Evolutionary conservation across 805 yeast genomes (phyloP).

Genomic region (Hanseniaspora mollemarum): DNA sequence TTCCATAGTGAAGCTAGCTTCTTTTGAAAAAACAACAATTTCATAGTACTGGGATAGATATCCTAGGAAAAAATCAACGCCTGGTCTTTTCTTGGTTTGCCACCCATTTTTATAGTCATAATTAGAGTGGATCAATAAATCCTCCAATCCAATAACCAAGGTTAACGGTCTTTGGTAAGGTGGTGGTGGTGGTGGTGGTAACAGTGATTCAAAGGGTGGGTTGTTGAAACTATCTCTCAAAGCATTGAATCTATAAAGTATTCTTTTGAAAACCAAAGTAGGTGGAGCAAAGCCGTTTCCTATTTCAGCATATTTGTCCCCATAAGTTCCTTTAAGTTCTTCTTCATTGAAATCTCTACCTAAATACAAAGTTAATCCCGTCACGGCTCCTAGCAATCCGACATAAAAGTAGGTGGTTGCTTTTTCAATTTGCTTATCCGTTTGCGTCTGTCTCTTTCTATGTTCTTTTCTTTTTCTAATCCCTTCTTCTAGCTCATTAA

Average conservation of each 20-base stretch:
- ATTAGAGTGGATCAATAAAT: conserved; percentile 75
- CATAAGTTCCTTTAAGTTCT: conserved; percentile 33
- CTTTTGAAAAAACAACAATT: conserved; percentile 79
- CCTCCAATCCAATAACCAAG: conserved; percentile 79
- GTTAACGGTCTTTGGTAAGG: conserved; percentile 89
- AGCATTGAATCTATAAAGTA: conserved; percentile 58
- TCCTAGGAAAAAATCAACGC: conserved; percentile 90
- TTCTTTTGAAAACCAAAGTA: conserved; percentile 52
- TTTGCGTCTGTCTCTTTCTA: conserved; percentile 55
- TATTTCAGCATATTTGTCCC: conserved; percentile 33
- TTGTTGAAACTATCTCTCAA: conserved; percentile 77
- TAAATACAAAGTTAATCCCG: conserved; percentile 53
- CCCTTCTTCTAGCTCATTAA: conserved; percentile 16
- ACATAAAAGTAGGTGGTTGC: conserved; percentile 66
- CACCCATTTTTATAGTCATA: conserved; percentile 91
- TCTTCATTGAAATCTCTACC: conserved; percentile 75
- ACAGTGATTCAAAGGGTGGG: conserved; percentile 83
- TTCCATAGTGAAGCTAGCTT: conserved; percentile 76
- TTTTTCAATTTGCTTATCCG: conserved; percentile 72
- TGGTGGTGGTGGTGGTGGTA: conserved; percentile 85
- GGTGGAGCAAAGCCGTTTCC: conserved; percentile 53
- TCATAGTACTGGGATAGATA: conserved; percentile 93
- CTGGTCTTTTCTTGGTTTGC: conserved; percentile 99
- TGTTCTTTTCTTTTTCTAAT: conserved; percentile 26
- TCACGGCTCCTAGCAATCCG: conserved; percentile 36